Evolutionary conservation across 1,284 basidiomycete genomes (phyloP), one percentile per base, ranked within the genome.

Genomic region (Ceratobasidium sp.): DNA sequence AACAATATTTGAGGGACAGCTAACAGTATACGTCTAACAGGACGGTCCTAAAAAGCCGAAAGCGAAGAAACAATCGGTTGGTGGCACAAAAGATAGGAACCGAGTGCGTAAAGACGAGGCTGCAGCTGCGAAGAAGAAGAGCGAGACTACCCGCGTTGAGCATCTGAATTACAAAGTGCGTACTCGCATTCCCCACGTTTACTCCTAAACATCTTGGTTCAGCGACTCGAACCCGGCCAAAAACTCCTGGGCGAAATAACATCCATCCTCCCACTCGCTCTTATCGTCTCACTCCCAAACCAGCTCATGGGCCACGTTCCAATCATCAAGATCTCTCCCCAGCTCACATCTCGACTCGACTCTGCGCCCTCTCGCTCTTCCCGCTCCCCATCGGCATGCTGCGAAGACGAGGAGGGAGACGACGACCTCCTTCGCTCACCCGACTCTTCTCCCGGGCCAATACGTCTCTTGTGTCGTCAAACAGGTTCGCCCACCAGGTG

Each of bases 281-380:
- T 99, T 59, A 90, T 99, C 77, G 88, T 99, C 33, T 98, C 97
- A 6, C 88, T 99, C 30, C 97, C 98, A 30, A 95, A 97, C 83
- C 97, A 99, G 86, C 90, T 99, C 57, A 90, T 96, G 80, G 98
- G 91, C 3, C 97, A 99, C 85, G 89, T 99, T 33, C 97, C 98
- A 12, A 96, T 99, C 81, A 99, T 97, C 46, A 92, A 97, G 84
- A 90, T 99, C 79, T 96, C 96, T n/a, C 86, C 89, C 18, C 91
- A 94, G 81, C 89, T 97, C 79, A 99, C 97, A 2, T 82, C 87
- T 33, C 87, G 90, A 20, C 88, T 90, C 2, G 84, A 85, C 50
- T 55, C 62, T 48, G 23, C 79, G 80, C 59, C 73, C 20, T 75
- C 71, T 20, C 83, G 82, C 30, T 80, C 82, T 41, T 83, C 83